Evolutionary conservation across 306 rosid species (phyloP).

Genomic region (Pyrus betulifolia): DNA sequence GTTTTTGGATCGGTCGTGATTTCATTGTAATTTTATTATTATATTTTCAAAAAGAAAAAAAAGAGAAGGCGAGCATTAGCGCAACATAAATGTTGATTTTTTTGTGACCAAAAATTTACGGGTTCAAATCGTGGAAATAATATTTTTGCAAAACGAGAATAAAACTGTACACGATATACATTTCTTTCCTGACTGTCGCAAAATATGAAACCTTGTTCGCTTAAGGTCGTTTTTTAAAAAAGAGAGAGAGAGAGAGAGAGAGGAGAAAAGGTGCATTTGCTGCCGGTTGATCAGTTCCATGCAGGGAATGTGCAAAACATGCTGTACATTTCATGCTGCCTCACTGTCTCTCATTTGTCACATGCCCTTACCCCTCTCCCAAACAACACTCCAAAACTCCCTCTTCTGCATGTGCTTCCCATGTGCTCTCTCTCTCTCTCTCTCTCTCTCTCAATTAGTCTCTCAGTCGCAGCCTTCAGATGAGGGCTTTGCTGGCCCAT

Average conservation of each 20-base stretch:
- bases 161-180: no score
- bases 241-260: no score
- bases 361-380: conserved; percentile 37
- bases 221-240: no score
- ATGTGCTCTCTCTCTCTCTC: conserved; percentile 36
- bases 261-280: background rate
- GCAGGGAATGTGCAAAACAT: conserved; percentile 99
- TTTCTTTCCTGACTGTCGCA: no score
- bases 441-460: background rate
- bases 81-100: no score
- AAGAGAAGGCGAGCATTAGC: no score
- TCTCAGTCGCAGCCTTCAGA: conserved; percentile 9
- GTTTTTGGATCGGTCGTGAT: no score
- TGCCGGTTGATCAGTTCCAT: conserved; percentile 42
- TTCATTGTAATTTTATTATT: no score
- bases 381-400: conserved; percentile 35
- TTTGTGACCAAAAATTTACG: no score
- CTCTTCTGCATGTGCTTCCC: conserved; percentile 48
- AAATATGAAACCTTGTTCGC: no score
- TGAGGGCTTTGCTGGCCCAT: conserved; percentile 61
- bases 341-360: conserved; percentile 68
- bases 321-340: conserved; percentile 76
- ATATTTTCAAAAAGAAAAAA: no score
- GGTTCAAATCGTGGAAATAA: accelerated
- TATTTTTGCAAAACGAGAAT: no score